These are phyloP conservation scores for Pouteria glomerata DNA, from an alignment of 148 eudicot genomes.

Conservation along the genomic window DNA sequence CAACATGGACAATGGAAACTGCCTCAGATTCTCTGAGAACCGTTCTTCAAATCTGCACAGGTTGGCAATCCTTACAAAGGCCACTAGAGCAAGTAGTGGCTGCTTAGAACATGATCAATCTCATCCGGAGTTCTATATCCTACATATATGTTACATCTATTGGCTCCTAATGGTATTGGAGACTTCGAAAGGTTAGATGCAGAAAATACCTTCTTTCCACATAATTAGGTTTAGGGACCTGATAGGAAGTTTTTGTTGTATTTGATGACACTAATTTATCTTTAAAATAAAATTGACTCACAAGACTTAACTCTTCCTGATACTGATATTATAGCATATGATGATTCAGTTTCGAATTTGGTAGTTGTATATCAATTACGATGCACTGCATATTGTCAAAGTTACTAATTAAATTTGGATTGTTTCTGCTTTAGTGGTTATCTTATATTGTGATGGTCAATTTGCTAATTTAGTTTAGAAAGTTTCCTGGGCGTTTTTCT, in stretches of 20 bases:
- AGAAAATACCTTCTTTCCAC: neutral
- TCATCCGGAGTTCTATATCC: neutral
- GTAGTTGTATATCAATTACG: neutral
- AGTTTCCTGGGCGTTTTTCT: neutral
- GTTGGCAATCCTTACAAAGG: constrained; percentile 31
- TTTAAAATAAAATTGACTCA: neutral
- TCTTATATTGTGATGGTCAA: neutral
- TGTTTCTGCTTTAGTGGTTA: neutral
- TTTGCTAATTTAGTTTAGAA: neutral
- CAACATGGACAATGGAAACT: constrained; percentile 36
- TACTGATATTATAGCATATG: neutral
- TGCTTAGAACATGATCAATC: neutral
- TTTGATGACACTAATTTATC: neutral
- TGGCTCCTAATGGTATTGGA: neutral
- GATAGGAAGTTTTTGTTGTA: neutral
- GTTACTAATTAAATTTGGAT: neutral
- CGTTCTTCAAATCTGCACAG: constrained; percentile 27
- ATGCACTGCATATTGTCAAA: neutral
- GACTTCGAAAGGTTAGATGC: constrained; percentile 1
- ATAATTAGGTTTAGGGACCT: neutral
- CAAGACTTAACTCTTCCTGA: neutral
- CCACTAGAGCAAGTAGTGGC: constrained; percentile 19
- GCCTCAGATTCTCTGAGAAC: constrained; percentile 30
- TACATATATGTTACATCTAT: neutral
- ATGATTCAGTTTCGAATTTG: neutral